Percentiles rank a stretch among this genome's conserved stretches.
These are phyloP conservation scores for Nothopassalora personata DNA, from an alignment of 2,329 filamentous ascomycete genomes.

Conservation along the genomic window DNA sequence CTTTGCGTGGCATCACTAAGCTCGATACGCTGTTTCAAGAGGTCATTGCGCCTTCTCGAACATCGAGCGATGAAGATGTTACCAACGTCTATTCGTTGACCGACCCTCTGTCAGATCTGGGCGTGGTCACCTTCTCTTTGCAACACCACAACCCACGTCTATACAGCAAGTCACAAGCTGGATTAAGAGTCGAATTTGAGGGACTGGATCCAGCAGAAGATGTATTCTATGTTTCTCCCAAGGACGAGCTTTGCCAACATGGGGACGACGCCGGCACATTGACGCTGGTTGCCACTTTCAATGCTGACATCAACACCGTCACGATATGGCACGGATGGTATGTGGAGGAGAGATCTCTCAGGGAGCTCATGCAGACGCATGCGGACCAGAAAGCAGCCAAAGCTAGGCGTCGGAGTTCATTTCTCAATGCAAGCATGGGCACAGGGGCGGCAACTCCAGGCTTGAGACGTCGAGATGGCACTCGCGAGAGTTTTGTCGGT, in stretches of 20 bases:
- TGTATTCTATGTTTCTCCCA: conserved; percentile 72
- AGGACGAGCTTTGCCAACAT: conserved; percentile 49
- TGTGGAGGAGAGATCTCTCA: conserved; percentile 58
- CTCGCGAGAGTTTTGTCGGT: conserved; percentile 71
- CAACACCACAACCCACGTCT: conserved; percentile 26
- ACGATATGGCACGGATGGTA: conserved; percentile 83
- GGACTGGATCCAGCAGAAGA: conserved; percentile 74
- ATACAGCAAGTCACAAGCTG: conserved; percentile 15
- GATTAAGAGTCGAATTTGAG: conserved; percentile 45
- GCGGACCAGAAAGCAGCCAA: conserved; percentile 37
- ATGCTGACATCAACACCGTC: conserved; percentile 68
- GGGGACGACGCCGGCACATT: conserved; percentile 46
- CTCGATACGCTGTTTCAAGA: conserved; percentile 28
- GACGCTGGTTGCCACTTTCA: conserved; percentile 73
- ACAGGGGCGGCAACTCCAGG: conserved; percentile 74
- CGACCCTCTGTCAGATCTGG: conserved; percentile 80
- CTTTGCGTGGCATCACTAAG: conserved; percentile 19
- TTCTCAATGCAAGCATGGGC: conserved; percentile 50
- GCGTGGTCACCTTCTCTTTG: conserved; percentile 53
- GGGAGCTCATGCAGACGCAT: conserved; percentile 38
- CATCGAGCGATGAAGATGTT: conserved; percentile 46
- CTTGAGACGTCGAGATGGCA: conserved; percentile 53
- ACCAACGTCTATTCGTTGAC: conserved; percentile 77
- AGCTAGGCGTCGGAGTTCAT: conserved; percentile 60
- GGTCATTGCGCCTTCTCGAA: conserved; percentile 16